Conservation (phyloP, 768 basidiomycete species). For the Mycena albidolilacea region DNA sequence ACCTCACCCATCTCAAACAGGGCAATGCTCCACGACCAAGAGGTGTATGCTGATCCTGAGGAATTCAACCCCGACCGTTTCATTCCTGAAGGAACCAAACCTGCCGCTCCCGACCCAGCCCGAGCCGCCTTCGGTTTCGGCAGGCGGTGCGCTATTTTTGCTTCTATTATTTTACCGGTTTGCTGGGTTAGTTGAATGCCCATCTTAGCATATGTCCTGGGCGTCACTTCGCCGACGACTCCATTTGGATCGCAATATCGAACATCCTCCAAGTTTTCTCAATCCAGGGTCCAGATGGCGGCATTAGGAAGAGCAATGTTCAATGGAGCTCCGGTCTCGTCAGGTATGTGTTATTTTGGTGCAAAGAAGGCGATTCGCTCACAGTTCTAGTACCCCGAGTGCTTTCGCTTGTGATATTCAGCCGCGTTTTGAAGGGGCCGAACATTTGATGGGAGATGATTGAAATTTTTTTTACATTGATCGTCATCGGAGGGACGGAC, state of each 20-base stretch:
- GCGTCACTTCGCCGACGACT: constrained; percentile 16
- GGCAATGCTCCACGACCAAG: constrained; percentile 21
- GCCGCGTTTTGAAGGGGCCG: constrained; percentile 23
- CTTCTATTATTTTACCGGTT: no score
- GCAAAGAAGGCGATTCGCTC: not conserved
- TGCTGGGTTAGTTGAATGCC: constrained; percentile 1
- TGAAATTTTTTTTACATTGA: no score
- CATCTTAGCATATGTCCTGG: constrained; percentile 15
- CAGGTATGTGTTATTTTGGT: constrained; percentile 13
- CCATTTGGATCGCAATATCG: constrained; percentile 22
- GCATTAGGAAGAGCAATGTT: not conserved
- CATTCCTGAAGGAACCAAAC: not conserved
- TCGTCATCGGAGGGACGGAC: no score
- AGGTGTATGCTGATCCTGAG: constrained; percentile 16
- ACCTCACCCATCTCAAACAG: constrained; percentile 10
- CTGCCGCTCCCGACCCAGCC: constrained; percentile 18
- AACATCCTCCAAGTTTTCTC: constrained; percentile 14
- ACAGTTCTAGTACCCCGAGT: constrained; percentile 14
- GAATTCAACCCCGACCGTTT: constrained; percentile 23
- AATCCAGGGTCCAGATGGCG: not conserved
- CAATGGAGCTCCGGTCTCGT: constrained; percentile 25
- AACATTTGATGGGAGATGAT: constrained; percentile 11
- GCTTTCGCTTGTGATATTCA: constrained; percentile 11
- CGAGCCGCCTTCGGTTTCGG: constrained; percentile 25
- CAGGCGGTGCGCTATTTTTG: constrained; percentile 15